Base-by-base conservation (phyloP, 1,139 yeast genomes). In the Meyerozyma athensensis region DNA sequence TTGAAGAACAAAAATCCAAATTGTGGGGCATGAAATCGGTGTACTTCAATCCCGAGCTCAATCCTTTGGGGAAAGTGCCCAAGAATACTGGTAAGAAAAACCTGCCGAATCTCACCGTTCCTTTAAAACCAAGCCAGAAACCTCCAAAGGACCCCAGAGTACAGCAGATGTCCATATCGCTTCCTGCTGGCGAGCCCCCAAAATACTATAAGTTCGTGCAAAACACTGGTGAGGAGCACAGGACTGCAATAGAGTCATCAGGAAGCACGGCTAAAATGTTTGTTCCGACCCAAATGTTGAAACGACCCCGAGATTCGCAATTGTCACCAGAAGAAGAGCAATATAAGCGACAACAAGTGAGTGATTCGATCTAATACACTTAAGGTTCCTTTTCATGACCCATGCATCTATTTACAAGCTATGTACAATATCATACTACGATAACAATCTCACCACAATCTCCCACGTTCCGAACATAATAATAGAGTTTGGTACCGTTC, bases 401-500 rank as follows among this genome's bases (percentile, higher is more conserved):
- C 24, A 26, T 28, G 26, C 33, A 16, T 19, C 22, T 26, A 19
- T 14, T 28, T 10, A 26, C 19, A 24, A 24, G 28, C 28, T 24
- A 24, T 24, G 28, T 24, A 24, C 28, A 24, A 24, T 7, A 24
- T 12, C 22, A 20, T 19, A 18, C 39, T 34, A 57, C 14, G 87
- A 79, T 36, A 84, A 65, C 31, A 83, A 56, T 44, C 84, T 74
- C 32, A 92, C 89, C 36, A 94, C 86, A 34, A 94, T 63, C 56
- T 94, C 99, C 97, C 98, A 94, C 2, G 98, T 90, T 26, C 99
- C 98, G 69, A 94, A 94, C 97, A 94, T 92, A 47, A 94, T 90
- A 56, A 94, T 89, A 50, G 96, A 86, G 61, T 92, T 94, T 2
- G 99, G 99, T 35, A 94, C 98, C 0, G 98, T 94, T 61, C 98